Evolutionary conservation across 331 rosid genomes (phyloP).

Genomic region (Telfairia occidentalis): DNA sequence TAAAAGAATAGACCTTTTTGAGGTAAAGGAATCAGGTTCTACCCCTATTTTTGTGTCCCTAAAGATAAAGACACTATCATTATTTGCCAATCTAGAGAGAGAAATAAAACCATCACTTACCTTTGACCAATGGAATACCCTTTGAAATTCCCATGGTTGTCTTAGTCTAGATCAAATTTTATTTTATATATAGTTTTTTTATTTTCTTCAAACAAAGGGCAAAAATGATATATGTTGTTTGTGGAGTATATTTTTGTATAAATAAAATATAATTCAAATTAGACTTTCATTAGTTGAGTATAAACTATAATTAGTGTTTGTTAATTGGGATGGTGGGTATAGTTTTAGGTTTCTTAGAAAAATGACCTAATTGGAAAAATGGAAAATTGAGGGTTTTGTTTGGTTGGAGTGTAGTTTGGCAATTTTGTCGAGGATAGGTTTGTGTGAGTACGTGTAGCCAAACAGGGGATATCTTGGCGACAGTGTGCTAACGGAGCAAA

Average conservation of each 20-base stretch:
- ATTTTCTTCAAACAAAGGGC: background rate
- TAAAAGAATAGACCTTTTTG: background rate
- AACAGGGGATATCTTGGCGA: slow-evolving; percentile 1
- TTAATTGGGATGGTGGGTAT: background rate
- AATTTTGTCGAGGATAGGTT: background rate
- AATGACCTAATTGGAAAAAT: background rate
- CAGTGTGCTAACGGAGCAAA: slow-evolving; percentile 2
- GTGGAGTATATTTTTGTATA: background rate
- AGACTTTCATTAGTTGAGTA: background rate
- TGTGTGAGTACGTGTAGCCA: background rate
- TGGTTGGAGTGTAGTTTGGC: background rate
- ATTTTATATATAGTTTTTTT: too few species aligned
- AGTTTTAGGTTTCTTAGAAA: background rate
- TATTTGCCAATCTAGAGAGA: slow-evolving; percentile 2
- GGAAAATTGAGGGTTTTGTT: background rate
- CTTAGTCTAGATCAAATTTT: background rate
- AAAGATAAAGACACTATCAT: background rate
- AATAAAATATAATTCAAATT: background rate
- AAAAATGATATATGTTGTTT: background rate
- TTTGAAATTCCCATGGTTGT: background rate
- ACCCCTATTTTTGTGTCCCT: background rate
- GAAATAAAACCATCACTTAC: background rate
- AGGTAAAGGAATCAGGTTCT: slow-evolving; percentile 1
- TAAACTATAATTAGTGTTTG: background rate
- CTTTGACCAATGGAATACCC: slow-evolving; percentile 12